Conservation (phyloP, 1,139 yeast genomes). For the Casaregolazyma suthepensis region DNA sequence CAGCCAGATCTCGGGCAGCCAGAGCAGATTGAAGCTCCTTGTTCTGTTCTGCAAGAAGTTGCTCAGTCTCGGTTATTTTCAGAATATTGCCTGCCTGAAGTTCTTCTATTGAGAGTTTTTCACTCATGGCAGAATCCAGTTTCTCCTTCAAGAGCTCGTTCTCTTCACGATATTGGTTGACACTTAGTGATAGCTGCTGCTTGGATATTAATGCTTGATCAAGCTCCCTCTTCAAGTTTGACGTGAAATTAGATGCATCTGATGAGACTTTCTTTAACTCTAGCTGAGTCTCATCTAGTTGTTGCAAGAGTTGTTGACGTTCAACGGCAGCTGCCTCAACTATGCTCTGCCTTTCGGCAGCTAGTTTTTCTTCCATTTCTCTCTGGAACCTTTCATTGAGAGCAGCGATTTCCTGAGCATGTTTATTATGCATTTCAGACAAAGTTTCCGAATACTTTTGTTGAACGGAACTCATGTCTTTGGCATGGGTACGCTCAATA, state of each 20-base stretch:
- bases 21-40: slow-evolving; percentile 16
- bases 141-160: background rate
- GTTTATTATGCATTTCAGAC: slow-evolving; percentile 25
- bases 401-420: slow-evolving; percentile 1
- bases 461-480: slow-evolving; percentile 11
- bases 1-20: slow-evolving; percentile 21
- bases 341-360: background rate
- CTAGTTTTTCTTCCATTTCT: background rate
- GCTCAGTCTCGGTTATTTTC: background rate
- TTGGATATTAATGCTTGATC: background rate
- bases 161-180: background rate
- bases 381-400: background rate
- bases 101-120: slow-evolving; percentile 25
- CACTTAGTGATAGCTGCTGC: background rate
- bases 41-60: background rate
- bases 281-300: slow-evolving; percentile 9
- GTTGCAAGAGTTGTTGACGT: slow-evolving; percentile 18
- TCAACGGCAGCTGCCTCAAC: slow-evolving; percentile 22
- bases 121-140: slow-evolving; percentile 12
- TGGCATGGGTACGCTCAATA: background rate
- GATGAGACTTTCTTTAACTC: slow-evolving; percentile 1
- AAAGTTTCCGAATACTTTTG: slow-evolving; percentile 32
- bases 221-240: background rate
- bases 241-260: background rate
- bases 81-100: slow-evolving; percentile 9